phyloP scores from a whole-genome alignment of 495 filamentous ascomycete species.

The Lepidopterella palustris region DNA sequence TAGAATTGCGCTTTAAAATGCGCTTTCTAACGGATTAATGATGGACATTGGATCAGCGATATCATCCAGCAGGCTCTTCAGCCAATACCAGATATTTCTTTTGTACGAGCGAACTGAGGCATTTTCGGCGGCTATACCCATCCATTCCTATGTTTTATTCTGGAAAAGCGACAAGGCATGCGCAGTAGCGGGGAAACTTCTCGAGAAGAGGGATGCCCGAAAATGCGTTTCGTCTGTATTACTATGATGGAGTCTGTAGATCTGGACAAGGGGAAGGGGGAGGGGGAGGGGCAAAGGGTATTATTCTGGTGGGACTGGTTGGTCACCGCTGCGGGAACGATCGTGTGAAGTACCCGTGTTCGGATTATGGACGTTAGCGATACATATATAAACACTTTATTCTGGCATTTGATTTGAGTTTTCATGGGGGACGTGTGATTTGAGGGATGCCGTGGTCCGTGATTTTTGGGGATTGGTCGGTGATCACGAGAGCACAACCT shows the following conservation, averaged over 20 bases:
- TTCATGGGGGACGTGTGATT: too few species aligned
- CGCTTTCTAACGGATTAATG: background rate
- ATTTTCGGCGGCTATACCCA: constrained; percentile 27
- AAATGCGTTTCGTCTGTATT: constrained; percentile 16
- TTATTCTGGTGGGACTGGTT: background rate
- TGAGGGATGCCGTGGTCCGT: too few species aligned
- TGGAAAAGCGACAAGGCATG: constrained; percentile 9
- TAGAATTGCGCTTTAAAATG: background rate
- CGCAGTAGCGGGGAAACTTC: constrained; percentile 20
- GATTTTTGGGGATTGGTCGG: background rate
- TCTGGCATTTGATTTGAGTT: background rate
- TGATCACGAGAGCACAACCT: too few species aligned
- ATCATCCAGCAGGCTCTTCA: constrained; percentile 3
- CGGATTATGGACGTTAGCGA: background rate
- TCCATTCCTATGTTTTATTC: constrained; percentile 7
- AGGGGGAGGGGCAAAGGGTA: background rate
- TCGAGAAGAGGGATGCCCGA: background rate
- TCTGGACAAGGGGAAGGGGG: background rate
- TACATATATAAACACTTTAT: constrained; percentile 1
- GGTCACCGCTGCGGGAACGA: background rate
- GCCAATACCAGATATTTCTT: background rate
- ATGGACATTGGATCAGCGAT: background rate
- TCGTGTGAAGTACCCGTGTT: background rate
- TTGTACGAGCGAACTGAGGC: background rate
- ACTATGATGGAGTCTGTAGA: constrained; percentile 11